Percentiles rank a stretch among this genome's conserved stretches.
phyloP scores from a whole-genome alignment of 176 grass and related monocot genomes.

The Rhynchospora tenuis region DNA sequence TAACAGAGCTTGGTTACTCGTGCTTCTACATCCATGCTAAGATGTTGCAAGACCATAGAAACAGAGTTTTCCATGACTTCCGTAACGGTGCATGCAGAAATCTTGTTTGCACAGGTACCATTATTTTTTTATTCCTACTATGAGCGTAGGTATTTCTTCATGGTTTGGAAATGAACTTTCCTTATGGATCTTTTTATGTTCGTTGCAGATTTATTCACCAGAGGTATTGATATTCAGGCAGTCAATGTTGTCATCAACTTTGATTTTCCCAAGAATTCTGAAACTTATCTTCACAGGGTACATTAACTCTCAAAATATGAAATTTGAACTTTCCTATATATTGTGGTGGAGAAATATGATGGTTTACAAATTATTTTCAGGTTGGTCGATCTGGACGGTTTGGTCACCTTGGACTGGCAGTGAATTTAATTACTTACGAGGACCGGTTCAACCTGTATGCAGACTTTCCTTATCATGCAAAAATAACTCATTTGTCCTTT shows the following conservation, averaged over 20 bases:
- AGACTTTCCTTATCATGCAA: neutral
- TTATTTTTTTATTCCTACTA: slow-evolving; percentile 14
- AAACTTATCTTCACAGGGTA: slow-evolving; percentile 99
- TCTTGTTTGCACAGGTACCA: slow-evolving; percentile 88
- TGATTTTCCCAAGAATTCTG: slow-evolving; percentile 81
- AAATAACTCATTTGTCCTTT: neutral
- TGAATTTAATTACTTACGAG: slow-evolving; percentile 91
- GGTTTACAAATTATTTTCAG: slow-evolving; percentile 33
- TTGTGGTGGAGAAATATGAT: neutral
- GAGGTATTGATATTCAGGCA: slow-evolving; percentile 97
- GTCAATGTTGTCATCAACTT: slow-evolving; percentile 99
- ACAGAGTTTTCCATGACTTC: slow-evolving; percentile 95
- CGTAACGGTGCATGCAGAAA: slow-evolving; percentile 94
- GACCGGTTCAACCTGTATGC: slow-evolving; percentile 92
- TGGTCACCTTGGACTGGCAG: slow-evolving; percentile 83
- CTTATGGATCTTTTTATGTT: neutral
- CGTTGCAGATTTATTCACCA: slow-evolving; percentile 86
- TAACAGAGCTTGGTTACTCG: slow-evolving; percentile 87
- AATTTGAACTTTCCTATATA: neutral
- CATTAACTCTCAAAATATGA: neutral
- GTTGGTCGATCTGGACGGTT: slow-evolving; percentile 93
- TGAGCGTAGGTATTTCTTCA: slow-evolving; percentile 11
- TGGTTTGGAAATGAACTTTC: neutral
- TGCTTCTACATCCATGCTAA: slow-evolving; percentile 99
- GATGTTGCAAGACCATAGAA: slow-evolving; percentile 96